phyloP scores from a whole-genome alignment of 148 eudicot genomes.

The Arbutus unedo region DNA sequence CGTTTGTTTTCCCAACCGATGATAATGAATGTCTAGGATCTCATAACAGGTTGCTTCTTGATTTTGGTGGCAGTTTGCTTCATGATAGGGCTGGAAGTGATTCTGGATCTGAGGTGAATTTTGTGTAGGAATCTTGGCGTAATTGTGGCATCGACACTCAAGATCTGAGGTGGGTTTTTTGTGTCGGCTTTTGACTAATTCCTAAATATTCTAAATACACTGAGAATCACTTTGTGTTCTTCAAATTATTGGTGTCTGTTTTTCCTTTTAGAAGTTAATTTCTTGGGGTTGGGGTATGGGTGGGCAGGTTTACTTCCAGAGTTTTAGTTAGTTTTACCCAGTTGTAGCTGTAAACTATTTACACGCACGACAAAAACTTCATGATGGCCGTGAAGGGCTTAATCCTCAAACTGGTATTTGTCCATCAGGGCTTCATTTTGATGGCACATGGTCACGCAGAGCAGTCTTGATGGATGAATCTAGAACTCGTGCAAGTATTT shows the following conservation, averaged over 20 bases:
- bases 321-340: background rate
- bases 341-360: background rate
- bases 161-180: constrained; percentile 61
- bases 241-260: constrained; percentile 2
- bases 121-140: constrained; percentile 44
- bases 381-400: constrained; percentile 20
- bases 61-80: constrained; percentile 51
- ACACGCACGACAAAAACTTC: constrained; percentile 39
- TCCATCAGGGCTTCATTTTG: constrained; percentile 39
- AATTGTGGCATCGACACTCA: constrained; percentile 45
- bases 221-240: background rate
- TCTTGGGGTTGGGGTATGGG: too few relatives aligned
- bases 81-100: constrained; percentile 47
- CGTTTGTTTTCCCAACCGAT: constrained; percentile 46
- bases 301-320: background rate
- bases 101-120: constrained; percentile 50
- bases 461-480: constrained; percentile 31
- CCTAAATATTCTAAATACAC: background rate
- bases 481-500: constrained; percentile 43
- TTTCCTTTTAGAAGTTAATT: background rate
- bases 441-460: constrained; percentile 39
- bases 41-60: constrained; percentile 69
- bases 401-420: constrained; percentile 26
- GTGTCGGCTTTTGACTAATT: background rate
- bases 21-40: constrained; percentile 50